These are phyloP conservation scores for Trichosporon inkin DNA, from an alignment of 1,284 basidiomycete species.

Conservation along the genomic window DNA sequence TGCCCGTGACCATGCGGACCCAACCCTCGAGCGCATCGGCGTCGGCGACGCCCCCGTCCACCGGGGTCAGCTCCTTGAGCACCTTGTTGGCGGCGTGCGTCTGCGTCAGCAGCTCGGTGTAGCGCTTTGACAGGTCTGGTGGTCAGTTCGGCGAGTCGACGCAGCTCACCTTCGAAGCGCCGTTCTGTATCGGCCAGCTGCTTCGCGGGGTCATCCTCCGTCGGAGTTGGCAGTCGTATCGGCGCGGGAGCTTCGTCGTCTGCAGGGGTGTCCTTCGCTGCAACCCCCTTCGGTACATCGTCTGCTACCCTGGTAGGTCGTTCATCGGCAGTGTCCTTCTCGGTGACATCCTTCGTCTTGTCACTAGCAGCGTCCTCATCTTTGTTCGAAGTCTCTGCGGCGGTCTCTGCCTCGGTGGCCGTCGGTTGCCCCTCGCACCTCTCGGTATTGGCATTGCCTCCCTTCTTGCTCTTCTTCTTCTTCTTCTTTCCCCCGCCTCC, in stretches of 20 bases:
- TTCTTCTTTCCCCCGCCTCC: conserved; percentile 11
- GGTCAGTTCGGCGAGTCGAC: neutral
- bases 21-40: conserved; percentile 66
- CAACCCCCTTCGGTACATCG: neutral
- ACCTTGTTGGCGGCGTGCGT: conserved; percentile 61
- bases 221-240: conserved; percentile 4
- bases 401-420: neutral
- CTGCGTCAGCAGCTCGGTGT: conserved; percentile 33
- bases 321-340: neutral
- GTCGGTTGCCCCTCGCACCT: neutral
- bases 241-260: neutral
- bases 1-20: conserved; percentile 63
- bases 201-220: conserved; percentile 16
- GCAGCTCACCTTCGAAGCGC: conserved; percentile 32
- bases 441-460: neutral
- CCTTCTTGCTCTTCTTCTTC: conserved; percentile 14
- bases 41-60: conserved; percentile 63
- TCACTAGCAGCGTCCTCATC: neutral
- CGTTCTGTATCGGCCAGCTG: conserved; percentile 29
- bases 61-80: conserved; percentile 67
- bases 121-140: conserved; percentile 36
- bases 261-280: neutral
- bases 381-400: neutral
- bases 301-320: too few relatives aligned
- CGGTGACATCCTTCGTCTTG: neutral